Conservation (phyloP, 2,329 filamentous ascomycete species). For the Chaetothyriales sp. region DNA sequence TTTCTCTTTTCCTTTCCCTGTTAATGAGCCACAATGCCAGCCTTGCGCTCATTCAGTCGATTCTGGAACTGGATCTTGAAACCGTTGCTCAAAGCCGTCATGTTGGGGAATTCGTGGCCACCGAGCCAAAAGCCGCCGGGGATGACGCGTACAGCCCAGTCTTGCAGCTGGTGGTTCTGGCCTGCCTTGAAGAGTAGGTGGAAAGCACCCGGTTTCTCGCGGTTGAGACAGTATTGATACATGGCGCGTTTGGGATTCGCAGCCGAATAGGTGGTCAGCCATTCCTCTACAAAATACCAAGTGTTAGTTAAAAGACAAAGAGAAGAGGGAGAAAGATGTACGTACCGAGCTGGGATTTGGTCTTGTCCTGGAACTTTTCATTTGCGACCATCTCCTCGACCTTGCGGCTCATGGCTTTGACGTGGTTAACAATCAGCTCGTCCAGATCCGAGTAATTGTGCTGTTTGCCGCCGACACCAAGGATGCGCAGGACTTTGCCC, state of each 20-base stretch:
- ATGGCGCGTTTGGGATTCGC: constrained; percentile 87
- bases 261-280: constrained; percentile 88
- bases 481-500: constrained; percentile 69
- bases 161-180: constrained; percentile 53
- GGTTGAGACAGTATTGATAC: constrained; percentile 91
- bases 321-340: constrained; percentile 10
- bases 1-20: too few species aligned
- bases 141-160: constrained; percentile 77
- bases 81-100: constrained; percentile 88
- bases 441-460: constrained; percentile 92
- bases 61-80: constrained; percentile 77
- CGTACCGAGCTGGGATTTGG: constrained; percentile 70
- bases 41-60: constrained; percentile 4
- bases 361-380: constrained; percentile 81
- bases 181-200: constrained; percentile 92
- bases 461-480: constrained; percentile 53
- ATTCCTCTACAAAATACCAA: constrained; percentile 59
- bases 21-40: not conserved
- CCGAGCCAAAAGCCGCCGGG: constrained; percentile 86
- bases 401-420: constrained; percentile 95
- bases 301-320: constrained; percentile 1
- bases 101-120: constrained; percentile 80
- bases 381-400: constrained; percentile 90
- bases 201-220: constrained; percentile 87
- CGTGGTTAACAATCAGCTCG: constrained; percentile 90